Base-by-base conservation (phyloP, 2,329 filamentous ascomycete genomes). In the Calonectria pseudoreteaudii region DNA sequence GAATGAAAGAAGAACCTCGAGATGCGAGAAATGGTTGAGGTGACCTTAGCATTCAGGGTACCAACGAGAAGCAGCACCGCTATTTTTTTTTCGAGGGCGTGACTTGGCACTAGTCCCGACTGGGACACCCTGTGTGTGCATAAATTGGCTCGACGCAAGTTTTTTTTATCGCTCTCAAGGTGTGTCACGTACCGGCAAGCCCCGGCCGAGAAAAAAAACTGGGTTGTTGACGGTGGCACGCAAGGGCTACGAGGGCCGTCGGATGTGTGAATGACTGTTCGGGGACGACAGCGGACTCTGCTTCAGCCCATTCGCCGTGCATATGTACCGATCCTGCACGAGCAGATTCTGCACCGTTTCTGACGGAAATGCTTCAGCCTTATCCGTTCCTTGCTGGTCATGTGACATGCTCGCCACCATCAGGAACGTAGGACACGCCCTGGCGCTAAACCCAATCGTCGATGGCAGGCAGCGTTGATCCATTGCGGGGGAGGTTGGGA, bases 21-120 rank as follows among this genome's bases (percentile, higher is more conserved):
- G 74, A 74, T 74, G 74, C 49, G 67, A 78, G 74, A 77, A 77
- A 73, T 72, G 70, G 73, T 77, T 62, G 74, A 80, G 62, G 52
- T 71, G 66, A 75, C 70, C 75, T 75, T 47, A 78, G 76, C 71
- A 71, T 71, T 76, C 72, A 73, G 73, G 64, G 68, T 75, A 70
- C 76, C 74, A 71, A 76, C 72, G 50, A 68, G 66, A 38, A 74
- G 75, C 75, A 66, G 74, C 72, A 74, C 75, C 58, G 74, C 70
- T 66, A 44, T 53, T 77, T 76, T 76, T 77, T 72, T 74, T 60
- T 44, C 58, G 69, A 71, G 70, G 76, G 78, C 77, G 76, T 80
- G 77, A 78, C 77, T 71, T 44, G 18, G 23, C 28, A 38, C 78
- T 80, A 80, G 68, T 16, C 78, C 70, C 26, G 31, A 64, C 20